Conservation (phyloP, 192 early-diverging fungal genomes). For the Coemansia sp. region DNA sequence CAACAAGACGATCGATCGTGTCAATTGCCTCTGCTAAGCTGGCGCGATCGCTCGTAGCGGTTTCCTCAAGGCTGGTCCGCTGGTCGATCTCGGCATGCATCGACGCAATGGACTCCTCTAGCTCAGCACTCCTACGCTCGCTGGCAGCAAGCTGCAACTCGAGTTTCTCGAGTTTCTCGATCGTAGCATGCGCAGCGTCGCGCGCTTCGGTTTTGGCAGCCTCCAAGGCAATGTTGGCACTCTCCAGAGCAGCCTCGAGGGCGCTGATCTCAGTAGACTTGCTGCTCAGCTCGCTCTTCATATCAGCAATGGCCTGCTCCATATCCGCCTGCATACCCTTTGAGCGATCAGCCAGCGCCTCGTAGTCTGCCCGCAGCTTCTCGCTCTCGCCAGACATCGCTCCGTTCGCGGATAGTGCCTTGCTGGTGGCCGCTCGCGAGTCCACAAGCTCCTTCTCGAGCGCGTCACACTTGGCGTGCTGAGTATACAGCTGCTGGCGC, state of each 20-base stretch:
- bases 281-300: conserved; percentile 25
- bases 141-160: background rate
- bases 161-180: conserved; percentile 11
- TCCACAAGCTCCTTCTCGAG: conserved; percentile 5
- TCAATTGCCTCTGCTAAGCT: background rate
- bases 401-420: background rate
- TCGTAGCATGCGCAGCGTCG: conserved; percentile 5
- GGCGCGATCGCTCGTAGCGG: background rate
- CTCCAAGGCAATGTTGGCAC: conserved; percentile 20
- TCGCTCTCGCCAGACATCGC: conserved; percentile 9
- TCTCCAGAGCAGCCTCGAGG: conserved; percentile 34
- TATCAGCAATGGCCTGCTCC: conserved; percentile 32
- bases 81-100: background rate
- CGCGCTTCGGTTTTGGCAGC: conserved; percentile 12
- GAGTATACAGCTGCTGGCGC: background rate
- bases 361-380: conserved; percentile 15
- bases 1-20: conserved; percentile 1
- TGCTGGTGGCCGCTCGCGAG: background rate
- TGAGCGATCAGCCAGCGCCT: conserved; percentile 13
- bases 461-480: background rate
- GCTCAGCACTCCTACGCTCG: background rate
- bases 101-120: background rate
- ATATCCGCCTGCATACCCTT: conserved; percentile 27
- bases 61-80: background rate
- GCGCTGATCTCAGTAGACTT: conserved; percentile 27